Conservation (phyloP, 768 basidiomycete genomes). For the Lactarius pseudohatsudake region DNA sequence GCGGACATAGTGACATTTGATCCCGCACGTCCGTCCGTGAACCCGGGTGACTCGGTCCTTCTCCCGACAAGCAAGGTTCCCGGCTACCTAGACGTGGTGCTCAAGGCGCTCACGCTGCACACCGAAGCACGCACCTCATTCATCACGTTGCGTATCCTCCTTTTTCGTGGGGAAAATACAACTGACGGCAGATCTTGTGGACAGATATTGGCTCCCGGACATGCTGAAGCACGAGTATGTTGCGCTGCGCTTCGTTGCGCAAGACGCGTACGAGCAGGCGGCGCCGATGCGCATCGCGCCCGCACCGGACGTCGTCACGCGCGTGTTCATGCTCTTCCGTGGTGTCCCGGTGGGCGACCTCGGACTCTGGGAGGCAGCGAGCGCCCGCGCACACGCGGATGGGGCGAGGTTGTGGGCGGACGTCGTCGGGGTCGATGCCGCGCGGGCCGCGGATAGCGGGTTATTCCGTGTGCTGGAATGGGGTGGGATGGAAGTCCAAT, state of each 20-base stretch:
- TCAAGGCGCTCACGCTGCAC: slow-evolving; percentile 40
- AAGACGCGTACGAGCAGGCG: slow-evolving; percentile 42
- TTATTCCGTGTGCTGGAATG: slow-evolving; percentile 48
- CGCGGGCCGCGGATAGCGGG: slow-evolving; percentile 31
- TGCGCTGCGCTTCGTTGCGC: slow-evolving; percentile 48
- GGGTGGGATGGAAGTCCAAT: slow-evolving; percentile 36
- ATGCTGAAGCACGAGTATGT: slow-evolving; percentile 42
- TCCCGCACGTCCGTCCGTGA: slow-evolving; percentile 17
- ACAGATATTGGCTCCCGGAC: slow-evolving; percentile 45
- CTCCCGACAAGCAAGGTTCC: slow-evolving; percentile 36
- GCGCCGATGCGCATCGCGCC: slow-evolving; percentile 32
- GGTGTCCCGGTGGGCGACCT: slow-evolving; percentile 36
- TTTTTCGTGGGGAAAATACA: background rate
- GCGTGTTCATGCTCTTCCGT: slow-evolving; percentile 52
- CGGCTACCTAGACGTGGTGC: slow-evolving; percentile 40
- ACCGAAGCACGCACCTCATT: slow-evolving; percentile 47
- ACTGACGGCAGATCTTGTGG: background rate
- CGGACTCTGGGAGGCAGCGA: slow-evolving; percentile 33
- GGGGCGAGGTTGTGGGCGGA: slow-evolving; percentile 35
- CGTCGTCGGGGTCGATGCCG: slow-evolving; percentile 40
- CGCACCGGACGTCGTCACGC: slow-evolving; percentile 43
- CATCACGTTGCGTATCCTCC: slow-evolving; percentile 39
- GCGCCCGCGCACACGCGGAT: slow-evolving; percentile 30
- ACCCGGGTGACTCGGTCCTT: slow-evolving; percentile 26
- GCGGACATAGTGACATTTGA: slow-evolving; percentile 10